Evolutionary conservation across 1,284 basidiomycete genomes (phyloP).

Genomic region (Caloboletus inedulis): DNA sequence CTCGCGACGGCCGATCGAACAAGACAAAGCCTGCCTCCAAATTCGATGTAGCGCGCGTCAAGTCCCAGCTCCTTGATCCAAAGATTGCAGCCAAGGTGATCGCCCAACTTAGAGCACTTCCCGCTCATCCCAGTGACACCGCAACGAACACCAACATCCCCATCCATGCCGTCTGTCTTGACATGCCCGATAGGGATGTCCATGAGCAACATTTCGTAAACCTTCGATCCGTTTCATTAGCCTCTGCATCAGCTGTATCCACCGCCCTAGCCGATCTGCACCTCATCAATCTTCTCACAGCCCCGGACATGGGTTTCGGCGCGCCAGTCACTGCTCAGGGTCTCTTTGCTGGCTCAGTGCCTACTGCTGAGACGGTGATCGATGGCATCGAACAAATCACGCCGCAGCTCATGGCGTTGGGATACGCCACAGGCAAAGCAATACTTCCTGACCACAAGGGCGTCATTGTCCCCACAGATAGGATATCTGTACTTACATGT

Average conservation of each 20-base stretch:
- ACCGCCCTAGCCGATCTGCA: slow-evolving; percentile 54
- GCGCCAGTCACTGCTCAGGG: slow-evolving; percentile 54
- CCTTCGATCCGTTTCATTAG: slow-evolving; percentile 43
- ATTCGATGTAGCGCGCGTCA: slow-evolving; percentile 62
- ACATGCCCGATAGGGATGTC: slow-evolving; percentile 56
- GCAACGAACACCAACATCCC: slow-evolving; percentile 36
- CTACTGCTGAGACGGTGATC: slow-evolving; percentile 67
- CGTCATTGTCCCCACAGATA: slow-evolving; percentile 68
- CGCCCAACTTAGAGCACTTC: slow-evolving; percentile 58
- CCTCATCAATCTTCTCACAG: slow-evolving; percentile 52
- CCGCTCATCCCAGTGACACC: slow-evolving; percentile 21
- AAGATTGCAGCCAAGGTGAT: slow-evolving; percentile 70
- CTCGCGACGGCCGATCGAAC: slow-evolving; percentile 26
- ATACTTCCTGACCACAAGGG: slow-evolving; percentile 68
- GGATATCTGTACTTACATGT: slow-evolving; percentile 79
- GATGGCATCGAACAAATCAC: slow-evolving; percentile 67
- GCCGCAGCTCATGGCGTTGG: slow-evolving; percentile 71
- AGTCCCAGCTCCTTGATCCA: slow-evolving; percentile 62
- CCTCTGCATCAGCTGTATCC: slow-evolving; percentile 49
- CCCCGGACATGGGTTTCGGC: slow-evolving; percentile 60
- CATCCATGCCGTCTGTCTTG: slow-evolving; percentile 75
- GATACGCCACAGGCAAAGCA: slow-evolving; percentile 67
- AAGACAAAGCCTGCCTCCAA: slow-evolving; percentile 42
- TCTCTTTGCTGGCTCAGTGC: slow-evolving; percentile 66
- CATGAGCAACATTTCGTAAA: slow-evolving; percentile 53